Evolutionary conservation across 2,329 filamentous ascomycete species (phyloP), one percentile per base, ranked within the genome.

Genomic region (Gremmenia infestans): DNA sequence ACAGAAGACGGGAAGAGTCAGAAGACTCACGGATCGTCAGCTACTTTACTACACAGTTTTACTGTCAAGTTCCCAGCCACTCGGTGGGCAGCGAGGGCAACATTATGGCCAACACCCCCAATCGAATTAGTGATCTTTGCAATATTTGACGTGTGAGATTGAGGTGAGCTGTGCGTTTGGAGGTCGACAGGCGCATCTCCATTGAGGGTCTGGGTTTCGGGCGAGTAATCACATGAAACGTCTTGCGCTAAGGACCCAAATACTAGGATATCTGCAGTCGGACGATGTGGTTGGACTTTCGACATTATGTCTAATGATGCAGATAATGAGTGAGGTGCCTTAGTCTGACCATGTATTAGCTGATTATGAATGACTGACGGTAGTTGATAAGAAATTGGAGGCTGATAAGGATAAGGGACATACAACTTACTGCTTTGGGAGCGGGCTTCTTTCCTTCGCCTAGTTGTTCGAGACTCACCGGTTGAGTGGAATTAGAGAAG

Each of bases 221-320:
- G 63, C n/a, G 58, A 36, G 62, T 87, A 94, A 70, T 97, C 88
- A 75, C 93, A 97, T 62, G 86, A 88, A 37, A 94, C 77, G 71
- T 97, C 93, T 59, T 96, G 79, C 15, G 93, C 93, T 32, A 97
- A 81, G 12, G 91, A 91, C n/a, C 92, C 93, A 51, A 91, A 89
- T 45, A 97, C 90, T 28, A 97, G 74, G n/a, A 97, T 80, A 62
- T 92, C 85, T 51, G 45, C 45, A 9, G 4, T 17, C 15, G 79
- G 76, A 15, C 12, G 8, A 9, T 32, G 7, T 32, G 28, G 8
- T 32, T 32, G 28, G 28, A 32, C 28, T 32, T 32, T 7, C 28
- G 28, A 11, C 8, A 32, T 9, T 3, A 9, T 9, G 8, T 32
- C 8, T 32, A 32, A 32, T 9, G 28, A 32, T 11, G 28, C 3